These are phyloP conservation scores for Ceratopteris richardii DNA, from an alignment of 75 land plant genomes.

Conservation along the genomic window DNA sequence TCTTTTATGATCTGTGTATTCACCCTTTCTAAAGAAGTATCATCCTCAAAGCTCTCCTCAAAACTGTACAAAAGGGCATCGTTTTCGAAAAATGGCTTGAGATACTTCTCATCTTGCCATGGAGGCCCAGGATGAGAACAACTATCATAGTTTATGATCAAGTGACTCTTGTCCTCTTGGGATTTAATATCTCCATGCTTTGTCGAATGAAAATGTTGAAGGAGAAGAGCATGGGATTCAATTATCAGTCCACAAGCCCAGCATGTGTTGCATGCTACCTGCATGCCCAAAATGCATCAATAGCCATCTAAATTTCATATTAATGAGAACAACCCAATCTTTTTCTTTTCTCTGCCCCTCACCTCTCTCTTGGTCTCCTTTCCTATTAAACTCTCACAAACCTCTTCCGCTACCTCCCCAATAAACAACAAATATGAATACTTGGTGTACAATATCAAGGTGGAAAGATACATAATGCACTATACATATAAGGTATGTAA, in stretches of 20 bases:
- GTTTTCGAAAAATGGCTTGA: conserved; percentile 62
- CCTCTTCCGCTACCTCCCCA: too few relatives aligned
- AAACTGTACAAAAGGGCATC: conserved; percentile 74
- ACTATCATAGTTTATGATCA: background rate
- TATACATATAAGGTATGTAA: too few relatives aligned
- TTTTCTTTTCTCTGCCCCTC: background rate
- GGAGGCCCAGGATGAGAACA: conserved; percentile 3
- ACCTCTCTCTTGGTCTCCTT: too few relatives aligned
- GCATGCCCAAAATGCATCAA: conserved; percentile 1
- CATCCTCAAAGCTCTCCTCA: conserved; percentile 46
- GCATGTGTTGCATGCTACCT: conserved; percentile 61
- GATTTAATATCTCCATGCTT: background rate
- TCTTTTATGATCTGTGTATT: conserved; percentile 29
- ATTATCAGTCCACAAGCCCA: conserved; percentile 51
- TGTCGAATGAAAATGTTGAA: conserved; percentile 33
- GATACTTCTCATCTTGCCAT: conserved; percentile 68
- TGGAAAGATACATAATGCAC: too few relatives aligned
- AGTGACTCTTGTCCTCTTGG: background rate
- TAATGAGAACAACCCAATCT: too few relatives aligned
- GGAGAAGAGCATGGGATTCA: conserved; percentile 31
- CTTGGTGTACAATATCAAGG: too few relatives aligned
- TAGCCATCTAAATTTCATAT: background rate
- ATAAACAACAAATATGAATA: too few relatives aligned
- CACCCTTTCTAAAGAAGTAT: conserved; percentile 14
- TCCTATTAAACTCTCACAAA: too few relatives aligned